A percentile compares a stretch with the other conserved stretches of the same genome.
phyloP scores from a whole-genome alignment of 1,284 basidiomycete species.

The Puccinia hordei region DNA sequence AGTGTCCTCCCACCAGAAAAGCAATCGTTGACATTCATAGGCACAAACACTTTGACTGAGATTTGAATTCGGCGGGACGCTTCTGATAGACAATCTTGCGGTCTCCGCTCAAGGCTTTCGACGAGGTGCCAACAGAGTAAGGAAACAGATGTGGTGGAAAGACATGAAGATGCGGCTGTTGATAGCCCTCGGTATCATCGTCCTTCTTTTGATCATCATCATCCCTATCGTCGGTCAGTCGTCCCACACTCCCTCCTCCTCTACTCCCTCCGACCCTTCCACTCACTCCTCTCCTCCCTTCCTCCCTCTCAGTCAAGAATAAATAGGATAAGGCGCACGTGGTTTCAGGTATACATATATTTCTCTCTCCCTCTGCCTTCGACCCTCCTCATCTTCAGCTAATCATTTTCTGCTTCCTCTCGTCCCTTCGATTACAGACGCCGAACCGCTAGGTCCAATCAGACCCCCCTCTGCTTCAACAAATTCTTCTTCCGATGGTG shows the following conservation, averaged over 20 bases:
- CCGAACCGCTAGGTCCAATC: slow-evolving; percentile 48
- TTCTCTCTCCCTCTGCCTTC: not conserved
- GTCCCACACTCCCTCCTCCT: not conserved
- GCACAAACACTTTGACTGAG: slow-evolving; percentile 20
- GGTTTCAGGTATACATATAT: slow-evolving; percentile 48
- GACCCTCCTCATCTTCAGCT: not conserved
- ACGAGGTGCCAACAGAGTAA: slow-evolving; percentile 91
- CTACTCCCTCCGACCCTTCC: not conserved
- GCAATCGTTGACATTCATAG: too few species aligned
- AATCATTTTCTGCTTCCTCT: not conserved
- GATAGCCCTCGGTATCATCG: slow-evolving; percentile 79
- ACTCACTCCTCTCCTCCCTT: not conserved
- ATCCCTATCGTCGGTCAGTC: slow-evolving; percentile 72
- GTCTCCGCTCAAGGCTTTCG: slow-evolving; percentile 99
- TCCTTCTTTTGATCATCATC: slow-evolving; percentile 90
- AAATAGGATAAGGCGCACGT: slow-evolving; percentile 52
- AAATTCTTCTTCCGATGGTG: slow-evolving; percentile 27
- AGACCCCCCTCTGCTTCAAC: slow-evolving; percentile 44
- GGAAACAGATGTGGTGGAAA: slow-evolving; percentile 77
- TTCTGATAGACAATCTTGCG: slow-evolving; percentile 79
- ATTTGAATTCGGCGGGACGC: not conserved
- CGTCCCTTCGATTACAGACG: not conserved
- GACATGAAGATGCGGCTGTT: slow-evolving; percentile 76
- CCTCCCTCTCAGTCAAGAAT: slow-evolving; percentile 33
- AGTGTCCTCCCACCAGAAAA: slow-evolving; percentile 58